phyloP scores from a whole-genome alignment of 2,329 filamentous ascomycete species.

The Pezicula neosporulosa region DNA sequence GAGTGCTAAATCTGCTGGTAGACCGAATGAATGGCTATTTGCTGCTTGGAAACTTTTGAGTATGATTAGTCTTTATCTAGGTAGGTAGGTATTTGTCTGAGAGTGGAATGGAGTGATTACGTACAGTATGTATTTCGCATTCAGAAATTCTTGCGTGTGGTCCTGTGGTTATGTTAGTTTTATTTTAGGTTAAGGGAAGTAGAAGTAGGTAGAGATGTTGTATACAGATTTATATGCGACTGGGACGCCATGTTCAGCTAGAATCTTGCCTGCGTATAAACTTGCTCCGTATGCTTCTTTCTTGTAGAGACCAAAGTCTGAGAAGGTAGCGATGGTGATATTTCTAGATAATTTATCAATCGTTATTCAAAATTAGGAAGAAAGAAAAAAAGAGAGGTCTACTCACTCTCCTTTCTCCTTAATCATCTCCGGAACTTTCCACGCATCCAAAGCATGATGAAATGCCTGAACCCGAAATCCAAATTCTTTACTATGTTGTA shows the following conservation, averaged over 20 bases:
- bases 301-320: constrained; percentile 39
- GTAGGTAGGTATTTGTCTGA: too few relatives aligned
- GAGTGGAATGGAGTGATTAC: constrained; percentile 7
- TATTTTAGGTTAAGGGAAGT: too few relatives aligned
- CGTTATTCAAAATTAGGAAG: not conserved
- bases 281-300: constrained; percentile 38
- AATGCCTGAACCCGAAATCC: constrained; percentile 37
- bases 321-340: constrained; percentile 40
- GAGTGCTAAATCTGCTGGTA: constrained; percentile 37
- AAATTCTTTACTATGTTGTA: constrained; percentile 39
- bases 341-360: constrained; percentile 22
- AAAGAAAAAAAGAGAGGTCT: not conserved
- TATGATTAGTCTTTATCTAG: not conserved
- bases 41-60: constrained; percentile 33
- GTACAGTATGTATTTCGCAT: constrained; percentile 36
- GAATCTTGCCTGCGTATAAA: constrained; percentile 35
- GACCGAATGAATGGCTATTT: constrained; percentile 37
- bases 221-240: constrained; percentile 39
- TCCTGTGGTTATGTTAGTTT: constrained; percentile 21
- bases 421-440: constrained; percentile 37
- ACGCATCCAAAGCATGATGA: constrained; percentile 37
- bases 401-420: constrained; percentile 33
- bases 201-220: not conserved
- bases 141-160: constrained; percentile 29
- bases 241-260: constrained; percentile 35